Evolutionary conservation across 2,329 filamentous ascomycete genomes (phyloP).

Genomic region (Epichloe hybrida): DNA sequence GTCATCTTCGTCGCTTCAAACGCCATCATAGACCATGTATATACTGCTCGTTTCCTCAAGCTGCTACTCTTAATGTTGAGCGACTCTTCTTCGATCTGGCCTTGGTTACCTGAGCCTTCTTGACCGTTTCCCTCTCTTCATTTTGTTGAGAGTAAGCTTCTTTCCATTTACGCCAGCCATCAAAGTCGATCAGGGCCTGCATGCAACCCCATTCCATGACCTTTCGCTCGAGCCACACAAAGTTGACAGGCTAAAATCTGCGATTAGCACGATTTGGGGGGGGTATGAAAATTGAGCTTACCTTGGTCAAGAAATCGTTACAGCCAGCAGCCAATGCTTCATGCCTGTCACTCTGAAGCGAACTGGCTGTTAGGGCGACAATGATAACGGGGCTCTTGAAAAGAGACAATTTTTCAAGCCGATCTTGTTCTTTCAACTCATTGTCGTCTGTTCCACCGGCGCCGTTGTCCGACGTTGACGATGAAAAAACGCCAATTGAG

Average conservation of each 20-base stretch:
- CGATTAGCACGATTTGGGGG: neutral
- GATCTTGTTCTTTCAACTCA: conserved; percentile 50
- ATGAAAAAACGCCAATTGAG: conserved; percentile 79
- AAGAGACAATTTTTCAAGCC: conserved; percentile 50
- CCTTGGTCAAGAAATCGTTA: conserved; percentile 97
- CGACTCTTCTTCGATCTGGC: conserved; percentile 33
- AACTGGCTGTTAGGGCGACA: conserved; percentile 88
- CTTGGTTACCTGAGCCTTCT: conserved; percentile 24
- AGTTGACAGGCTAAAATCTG: conserved; percentile 71
- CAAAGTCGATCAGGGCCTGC: conserved; percentile 97
- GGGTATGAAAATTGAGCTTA: conserved; percentile 25
- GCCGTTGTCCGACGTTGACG: conserved; percentile 48
- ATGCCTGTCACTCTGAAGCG: conserved; percentile 86
- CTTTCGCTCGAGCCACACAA: conserved; percentile 93
- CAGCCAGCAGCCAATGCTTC: conserved; percentile 90
- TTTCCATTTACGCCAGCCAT: conserved; percentile 97
- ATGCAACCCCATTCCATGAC: conserved; percentile 99
- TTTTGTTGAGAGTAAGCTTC: conserved; percentile 47
- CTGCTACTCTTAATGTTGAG: conserved; percentile 15
- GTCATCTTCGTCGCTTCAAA: neutral
- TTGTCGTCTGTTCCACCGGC: conserved; percentile 25
- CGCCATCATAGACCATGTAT: neutral
- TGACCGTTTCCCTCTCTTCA: conserved; percentile 28
- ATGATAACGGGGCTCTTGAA: conserved; percentile 98
- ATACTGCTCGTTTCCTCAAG: neutral